Base-by-base conservation (phyloP, 1,139 yeast species). In the Suhomyces terraborum region DNA sequence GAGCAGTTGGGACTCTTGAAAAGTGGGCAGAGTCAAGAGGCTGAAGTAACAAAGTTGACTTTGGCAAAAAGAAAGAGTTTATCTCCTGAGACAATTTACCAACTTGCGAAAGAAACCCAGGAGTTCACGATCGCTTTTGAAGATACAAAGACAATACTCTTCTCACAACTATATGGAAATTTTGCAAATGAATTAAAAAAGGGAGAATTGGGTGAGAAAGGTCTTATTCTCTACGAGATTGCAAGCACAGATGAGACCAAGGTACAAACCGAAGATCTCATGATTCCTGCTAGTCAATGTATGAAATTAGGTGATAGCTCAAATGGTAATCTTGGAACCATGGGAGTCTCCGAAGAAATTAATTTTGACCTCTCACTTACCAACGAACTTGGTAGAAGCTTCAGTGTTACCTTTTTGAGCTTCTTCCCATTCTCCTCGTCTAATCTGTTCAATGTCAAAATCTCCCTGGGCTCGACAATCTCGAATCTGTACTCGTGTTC, bases 231-330 rank as follows among this genome's bases (percentile, higher is more conserved):
- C 31, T 29, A 32, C 7, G 57, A 54, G 31, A 32, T 43, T 21
- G 47, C 44, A 16, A 27, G 42, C 5, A 35, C 24, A 6, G 34
- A 41, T 21, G 33, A 35, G 13, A 26, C 25, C 1, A 24, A 21
- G 8, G 13, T 16, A 6, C 22, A 18, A 18, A 24, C 18, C 2
- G 52, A 50, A 32, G 43, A 47, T 1, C 34, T 34, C 0, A 30
- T 54, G 18, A 27, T 56, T 17, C 62, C 65, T 2, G 60, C 55
- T 1, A 50, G 53, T 7, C 45, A 56, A 4, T 60, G 65, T 41
- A 40, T 59, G 24, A 19, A 23, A 9, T 51, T 56, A 2, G 39
- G 42, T 1, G 41, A 32, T 3, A 5, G n/a, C 2, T n/a, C 37
- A 4, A 37, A 32, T 13, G 56, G 55, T 1, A 16, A 44, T n/a